These are phyloP conservation scores for Pseudonitzschia multiseries DNA, from an alignment of 108 stramenopile genomes.

Conservation along the genomic window DNA sequence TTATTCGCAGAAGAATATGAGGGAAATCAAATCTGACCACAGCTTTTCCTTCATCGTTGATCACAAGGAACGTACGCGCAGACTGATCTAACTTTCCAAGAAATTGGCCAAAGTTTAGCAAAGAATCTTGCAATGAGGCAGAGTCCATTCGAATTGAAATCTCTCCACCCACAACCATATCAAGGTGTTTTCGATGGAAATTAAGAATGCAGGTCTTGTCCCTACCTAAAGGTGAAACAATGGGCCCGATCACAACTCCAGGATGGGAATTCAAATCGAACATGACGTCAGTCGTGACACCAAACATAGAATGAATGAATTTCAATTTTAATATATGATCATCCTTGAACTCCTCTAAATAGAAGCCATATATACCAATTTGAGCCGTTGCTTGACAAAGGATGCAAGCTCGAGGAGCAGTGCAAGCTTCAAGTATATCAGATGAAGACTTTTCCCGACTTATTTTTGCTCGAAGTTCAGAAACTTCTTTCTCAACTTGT, in stretches of 20 bases:
- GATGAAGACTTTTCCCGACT: background rate
- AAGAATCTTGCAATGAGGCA: conserved; percentile 1
- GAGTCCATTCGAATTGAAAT: background rate
- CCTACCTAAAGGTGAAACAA: background rate
- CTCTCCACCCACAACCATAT: background rate
- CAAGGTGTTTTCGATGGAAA: background rate
- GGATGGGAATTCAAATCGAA: background rate
- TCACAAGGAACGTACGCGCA: background rate
- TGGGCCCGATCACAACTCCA: background rate
- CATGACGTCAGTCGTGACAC: background rate
- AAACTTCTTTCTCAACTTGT: conserved; percentile 17
- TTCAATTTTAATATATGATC: conserved; percentile 7
- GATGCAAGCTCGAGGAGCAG: conserved; percentile 19
- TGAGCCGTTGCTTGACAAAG: conserved; percentile 25
- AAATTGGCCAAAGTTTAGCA: background rate
- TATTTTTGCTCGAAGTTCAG: conserved; percentile 5
- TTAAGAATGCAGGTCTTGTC: background rate
- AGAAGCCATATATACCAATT: conserved; percentile 23
- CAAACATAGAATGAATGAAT: conserved; percentile 3
- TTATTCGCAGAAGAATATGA: background rate
- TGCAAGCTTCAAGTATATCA: conserved; percentile 11
- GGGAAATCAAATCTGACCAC: background rate
- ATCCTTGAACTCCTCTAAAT: conserved; percentile 19
- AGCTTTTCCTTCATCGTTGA: conserved; percentile 1
- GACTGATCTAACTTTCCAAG: conserved; percentile 11